phyloP scores from a whole-genome alignment of 805 yeast species.

The Pichia deserticola region DNA sequence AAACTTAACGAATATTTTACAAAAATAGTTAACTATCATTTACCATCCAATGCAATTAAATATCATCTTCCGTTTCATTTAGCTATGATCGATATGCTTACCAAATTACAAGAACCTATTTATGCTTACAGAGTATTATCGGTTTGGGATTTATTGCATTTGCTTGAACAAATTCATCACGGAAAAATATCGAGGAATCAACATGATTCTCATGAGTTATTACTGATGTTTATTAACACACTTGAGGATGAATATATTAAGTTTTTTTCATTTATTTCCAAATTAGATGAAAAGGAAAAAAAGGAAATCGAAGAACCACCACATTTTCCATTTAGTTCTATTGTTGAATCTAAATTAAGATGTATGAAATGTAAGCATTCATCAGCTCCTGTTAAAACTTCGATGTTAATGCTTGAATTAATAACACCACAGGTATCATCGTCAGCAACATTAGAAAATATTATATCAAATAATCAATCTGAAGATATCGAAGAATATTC shows the following conservation, averaged over 20 bases:
- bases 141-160: conserved; percentile 72
- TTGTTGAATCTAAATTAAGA: conserved; percentile 54
- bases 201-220: conserved; percentile 92
- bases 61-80: conserved; percentile 48
- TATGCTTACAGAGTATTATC: conserved; percentile 47
- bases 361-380: conserved; percentile 61
- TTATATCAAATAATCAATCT: conserved; percentile 49
- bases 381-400: conserved; percentile 50
- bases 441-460: conserved; percentile 34
- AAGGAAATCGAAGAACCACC: conserved; percentile 33
- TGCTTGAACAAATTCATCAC: conserved; percentile 63
- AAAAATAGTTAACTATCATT: conserved; percentile 11
- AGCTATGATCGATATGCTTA: conserved; percentile 44
- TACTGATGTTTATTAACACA: conserved; percentile 74
- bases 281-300: conserved; percentile 36
- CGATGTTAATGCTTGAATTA: conserved; percentile 66
- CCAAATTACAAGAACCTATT: conserved; percentile 57
- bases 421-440: conserved; percentile 53
- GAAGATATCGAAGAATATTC: conserved; percentile 76
- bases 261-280: conserved; percentile 33
- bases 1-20: conserved; percentile 52
- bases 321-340: conserved; percentile 68
- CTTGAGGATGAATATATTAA: conserved; percentile 52
- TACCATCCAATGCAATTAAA: conserved; percentile 6
- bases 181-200: conserved; percentile 74